Evolutionary conservation across 2,329 filamentous ascomycete genomes (phyloP).

Genomic region (Ramichloridium luteum): DNA sequence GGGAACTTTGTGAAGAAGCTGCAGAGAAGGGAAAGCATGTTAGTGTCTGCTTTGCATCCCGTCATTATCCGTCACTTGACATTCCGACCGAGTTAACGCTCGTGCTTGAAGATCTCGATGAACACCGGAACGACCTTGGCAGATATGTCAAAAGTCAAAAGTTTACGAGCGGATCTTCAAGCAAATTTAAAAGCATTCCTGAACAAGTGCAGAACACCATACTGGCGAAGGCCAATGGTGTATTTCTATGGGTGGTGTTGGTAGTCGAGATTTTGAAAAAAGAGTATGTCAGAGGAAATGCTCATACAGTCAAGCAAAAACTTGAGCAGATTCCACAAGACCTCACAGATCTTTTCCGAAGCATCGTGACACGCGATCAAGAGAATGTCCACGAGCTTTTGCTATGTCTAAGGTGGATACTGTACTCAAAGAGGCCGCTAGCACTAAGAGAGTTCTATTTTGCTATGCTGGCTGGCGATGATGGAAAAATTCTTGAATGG

Average conservation of each 20-base stretch:
- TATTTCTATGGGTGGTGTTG: conserved; percentile 38
- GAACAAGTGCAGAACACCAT: conserved; percentile 18
- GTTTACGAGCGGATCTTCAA: conserved; percentile 1
- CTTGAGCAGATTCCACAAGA: conserved; percentile 30
- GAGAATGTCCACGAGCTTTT: conserved; percentile 30
- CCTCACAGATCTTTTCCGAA: conserved; percentile 38
- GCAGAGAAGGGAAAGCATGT: conserved; percentile 9
- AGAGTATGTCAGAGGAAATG: conserved; percentile 24
- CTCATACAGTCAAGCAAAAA: conserved; percentile 21
- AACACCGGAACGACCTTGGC: conserved; percentile 23
- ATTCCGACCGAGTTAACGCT: conserved; percentile 22
- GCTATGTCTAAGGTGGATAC: conserved; percentile 42
- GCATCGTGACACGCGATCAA: conserved; percentile 39
- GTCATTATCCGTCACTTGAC: conserved; percentile 33
- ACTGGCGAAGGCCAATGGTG: conserved; percentile 27
- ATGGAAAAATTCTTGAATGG: conserved; percentile 1
- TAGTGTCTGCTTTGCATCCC: conserved; percentile 30
- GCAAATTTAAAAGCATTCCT: conserved; percentile 15
- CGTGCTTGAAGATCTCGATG: conserved; percentile 26
- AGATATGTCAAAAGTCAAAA: conserved; percentile 21
- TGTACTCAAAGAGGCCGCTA: conserved; percentile 38
- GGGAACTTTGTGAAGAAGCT: conserved; percentile 18
- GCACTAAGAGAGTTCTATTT: conserved; percentile 35
- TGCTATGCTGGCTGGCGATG: conserved; percentile 25
- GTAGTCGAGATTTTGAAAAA: conserved; percentile 37